Conservation (phyloP, 257 asterid species). For the Euphrasia confusa region DNA sequence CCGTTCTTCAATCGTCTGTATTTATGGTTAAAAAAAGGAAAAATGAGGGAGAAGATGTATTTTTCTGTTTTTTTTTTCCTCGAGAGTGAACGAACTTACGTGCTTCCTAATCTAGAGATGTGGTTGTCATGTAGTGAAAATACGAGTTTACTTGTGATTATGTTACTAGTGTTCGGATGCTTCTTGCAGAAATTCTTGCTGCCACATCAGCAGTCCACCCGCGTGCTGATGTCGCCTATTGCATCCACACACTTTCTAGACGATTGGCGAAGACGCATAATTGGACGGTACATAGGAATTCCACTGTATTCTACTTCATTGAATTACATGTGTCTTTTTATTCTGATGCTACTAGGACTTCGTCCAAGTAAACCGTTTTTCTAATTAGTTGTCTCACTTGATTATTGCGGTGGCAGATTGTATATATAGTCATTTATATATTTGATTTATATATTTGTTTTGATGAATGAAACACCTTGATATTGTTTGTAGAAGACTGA, state of each 20-base stretch:
- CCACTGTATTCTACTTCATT: too few species aligned
- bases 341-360: not conserved
- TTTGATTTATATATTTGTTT: too few species aligned
- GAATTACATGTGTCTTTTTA: too few species aligned
- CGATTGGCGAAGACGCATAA: not conserved
- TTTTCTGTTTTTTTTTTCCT: not conserved
- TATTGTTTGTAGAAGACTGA: too few species aligned
- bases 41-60: not conserved
- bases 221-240: constrained; percentile 97
- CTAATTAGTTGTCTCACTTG: not conserved
- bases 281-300: too few species aligned
- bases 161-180: constrained; percentile 35
- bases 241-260: constrained; percentile 88
- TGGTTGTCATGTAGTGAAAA: constrained; percentile 18
- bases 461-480: too few species aligned
- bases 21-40: constrained; percentile 21
- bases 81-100: constrained; percentile 6
- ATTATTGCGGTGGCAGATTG: too few species aligned
- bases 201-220: constrained; percentile 89
- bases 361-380: not conserved
- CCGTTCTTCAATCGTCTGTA: constrained; percentile 11
- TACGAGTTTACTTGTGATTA: constrained; percentile 31
- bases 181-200: constrained; percentile 84
- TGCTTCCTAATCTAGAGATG: constrained; percentile 6
- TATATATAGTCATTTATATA: too few species aligned